phyloP scores from a whole-genome alignment of 768 basidiomycete genomes.

The Cyclocybe cylindracea region DNA sequence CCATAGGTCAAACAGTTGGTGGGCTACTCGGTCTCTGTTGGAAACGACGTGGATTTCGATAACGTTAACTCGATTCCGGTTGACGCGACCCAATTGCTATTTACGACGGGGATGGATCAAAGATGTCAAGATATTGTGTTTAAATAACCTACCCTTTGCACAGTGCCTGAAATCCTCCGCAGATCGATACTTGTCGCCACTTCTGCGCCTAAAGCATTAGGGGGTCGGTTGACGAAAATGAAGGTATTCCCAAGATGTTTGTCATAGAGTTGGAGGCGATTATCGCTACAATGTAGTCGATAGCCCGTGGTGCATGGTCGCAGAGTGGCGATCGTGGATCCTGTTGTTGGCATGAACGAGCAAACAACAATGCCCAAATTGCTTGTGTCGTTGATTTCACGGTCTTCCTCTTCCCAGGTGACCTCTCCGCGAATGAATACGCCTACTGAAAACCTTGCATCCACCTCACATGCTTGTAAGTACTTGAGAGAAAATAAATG shows the following conservation, averaged over 20 bases:
- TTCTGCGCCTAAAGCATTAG: constrained; percentile 44
- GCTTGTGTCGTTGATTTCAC: constrained; percentile 45
- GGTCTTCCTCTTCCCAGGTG: constrained; percentile 55
- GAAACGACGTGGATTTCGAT: constrained; percentile 73
- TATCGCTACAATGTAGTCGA: constrained; percentile 56
- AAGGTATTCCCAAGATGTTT: constrained; percentile 54
- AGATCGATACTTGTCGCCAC: constrained; percentile 62
- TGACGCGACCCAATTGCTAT: constrained; percentile 64
- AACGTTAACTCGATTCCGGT: constrained; percentile 47
- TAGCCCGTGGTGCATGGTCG: constrained; percentile 54
- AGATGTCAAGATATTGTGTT: neutral
- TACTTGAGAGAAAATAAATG: neutral
- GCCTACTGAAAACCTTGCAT: constrained; percentile 60
- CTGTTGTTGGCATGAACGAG: constrained; percentile 58
- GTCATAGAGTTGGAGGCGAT: constrained; percentile 59
- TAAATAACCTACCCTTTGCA: constrained; percentile 44
- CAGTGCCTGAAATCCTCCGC: constrained; percentile 56
- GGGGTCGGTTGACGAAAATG: constrained; percentile 53
- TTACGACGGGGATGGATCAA: neutral
- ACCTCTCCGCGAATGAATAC: constrained; percentile 65
- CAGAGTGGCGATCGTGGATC: constrained; percentile 47
- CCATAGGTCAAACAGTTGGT: constrained; percentile 68
- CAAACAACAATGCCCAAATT: constrained; percentile 55
- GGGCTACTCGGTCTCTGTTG: constrained; percentile 64
- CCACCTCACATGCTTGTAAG: constrained; percentile 40